These are phyloP conservation scores for barley (Hordeum vulgare) DNA, from an alignment of 176 grass and related monocot genomes.

Conservation along the genomic window DNA sequence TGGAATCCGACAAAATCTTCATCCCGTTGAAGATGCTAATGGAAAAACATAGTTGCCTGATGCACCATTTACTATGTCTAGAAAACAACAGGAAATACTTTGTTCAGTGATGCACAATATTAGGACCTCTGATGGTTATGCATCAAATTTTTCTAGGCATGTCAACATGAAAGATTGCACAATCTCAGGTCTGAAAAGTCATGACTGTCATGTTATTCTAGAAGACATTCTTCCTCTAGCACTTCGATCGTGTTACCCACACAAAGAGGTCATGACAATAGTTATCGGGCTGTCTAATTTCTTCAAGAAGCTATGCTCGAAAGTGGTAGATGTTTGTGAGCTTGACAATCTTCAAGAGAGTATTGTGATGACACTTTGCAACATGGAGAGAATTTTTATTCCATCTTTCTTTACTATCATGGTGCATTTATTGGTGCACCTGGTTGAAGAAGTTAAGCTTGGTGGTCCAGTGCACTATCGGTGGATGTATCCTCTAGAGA, in stretches of 20 bases:
- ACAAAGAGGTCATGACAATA: background rate
- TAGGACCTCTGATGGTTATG: background rate
- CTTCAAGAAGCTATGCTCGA: too few species aligned
- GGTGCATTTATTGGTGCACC: too few species aligned
- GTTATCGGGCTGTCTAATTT: too few species aligned
- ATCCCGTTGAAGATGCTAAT: background rate
- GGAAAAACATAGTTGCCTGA: background rate
- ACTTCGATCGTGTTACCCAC: background rate
- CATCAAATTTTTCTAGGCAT: background rate
- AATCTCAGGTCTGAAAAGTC: constrained; percentile 10
- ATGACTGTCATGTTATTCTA: constrained; percentile 25
- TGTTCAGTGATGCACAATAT: background rate
- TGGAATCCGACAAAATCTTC: background rate
- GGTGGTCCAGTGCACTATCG: constrained; percentile 7
- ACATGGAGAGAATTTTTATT: constrained; percentile 15
- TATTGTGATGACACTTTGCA: constrained; percentile 13
- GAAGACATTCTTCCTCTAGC: constrained; percentile 19
- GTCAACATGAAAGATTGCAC: constrained; percentile 14
- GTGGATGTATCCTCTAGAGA: constrained; percentile 31
- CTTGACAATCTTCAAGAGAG: background rate
- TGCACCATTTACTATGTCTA: constrained; percentile 5
- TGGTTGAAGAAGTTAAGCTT: constrained; percentile 18
- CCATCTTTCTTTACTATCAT: constrained; percentile 23
- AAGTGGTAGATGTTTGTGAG: background rate
- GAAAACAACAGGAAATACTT: background rate